A percentile compares a stretch with the other conserved stretches of the same genome.
Evolutionary conservation across 2,329 filamentous ascomycete species (phyloP).

Genomic region (Monosporascus sp.): DNA sequence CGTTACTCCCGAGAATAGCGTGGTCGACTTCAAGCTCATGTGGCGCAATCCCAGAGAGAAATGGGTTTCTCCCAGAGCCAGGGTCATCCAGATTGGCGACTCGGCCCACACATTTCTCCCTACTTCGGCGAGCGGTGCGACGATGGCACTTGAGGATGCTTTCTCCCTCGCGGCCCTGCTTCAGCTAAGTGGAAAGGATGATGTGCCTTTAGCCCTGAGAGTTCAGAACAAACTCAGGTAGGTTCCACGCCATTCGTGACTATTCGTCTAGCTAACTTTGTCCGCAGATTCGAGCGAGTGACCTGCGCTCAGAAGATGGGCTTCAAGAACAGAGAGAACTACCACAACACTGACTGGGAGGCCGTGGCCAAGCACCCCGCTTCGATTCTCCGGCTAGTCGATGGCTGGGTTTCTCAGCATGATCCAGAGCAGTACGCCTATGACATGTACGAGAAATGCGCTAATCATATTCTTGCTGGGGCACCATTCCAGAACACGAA

Average conservation of each 20-base stretch:
- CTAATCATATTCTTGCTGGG: slow-evolving; percentile 16
- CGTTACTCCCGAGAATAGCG: slow-evolving; percentile 27
- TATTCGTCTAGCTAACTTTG: no score
- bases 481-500: slow-evolving; percentile 27
- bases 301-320: slow-evolving; percentile 16
- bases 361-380: slow-evolving; percentile 6
- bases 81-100: slow-evolving; percentile 30
- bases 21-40: slow-evolving; percentile 34
- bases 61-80: slow-evolving; percentile 25
- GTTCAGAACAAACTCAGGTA: slow-evolving; percentile 25
- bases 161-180: slow-evolving; percentile 27
- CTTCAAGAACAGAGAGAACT: slow-evolving; percentile 14
- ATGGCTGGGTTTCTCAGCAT: slow-evolving; percentile 19
- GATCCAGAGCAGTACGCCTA: slow-evolving; percentile 27
- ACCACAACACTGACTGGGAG: slow-evolving; percentile 17
- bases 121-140: slow-evolving; percentile 31
- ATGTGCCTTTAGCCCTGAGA: slow-evolving; percentile 18
- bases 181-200: slow-evolving; percentile 19
- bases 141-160: slow-evolving; percentile 32
- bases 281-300: slow-evolving; percentile 17
- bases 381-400: no score
- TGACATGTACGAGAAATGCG: slow-evolving; percentile 21
- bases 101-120: slow-evolving; percentile 32
- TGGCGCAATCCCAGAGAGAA: slow-evolving; percentile 29
- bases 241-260: not conserved